Percentiles rank a stretch among this genome's conserved stretches.
Conservation (phyloP, 345 rosid species). For the Populus deltoides region DNA sequence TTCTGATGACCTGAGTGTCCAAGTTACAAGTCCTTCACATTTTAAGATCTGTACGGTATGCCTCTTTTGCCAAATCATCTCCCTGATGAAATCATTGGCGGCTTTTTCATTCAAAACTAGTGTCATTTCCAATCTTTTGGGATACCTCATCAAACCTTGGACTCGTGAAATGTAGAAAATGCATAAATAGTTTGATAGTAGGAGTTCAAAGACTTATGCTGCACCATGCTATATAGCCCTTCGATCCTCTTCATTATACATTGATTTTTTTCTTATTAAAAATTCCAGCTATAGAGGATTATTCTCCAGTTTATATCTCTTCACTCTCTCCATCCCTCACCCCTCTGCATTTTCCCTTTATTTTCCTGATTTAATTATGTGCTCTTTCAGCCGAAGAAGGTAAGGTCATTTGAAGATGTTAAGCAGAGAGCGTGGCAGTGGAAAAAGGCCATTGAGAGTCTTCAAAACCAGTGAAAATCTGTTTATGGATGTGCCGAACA, state of each 20-base stretch:
- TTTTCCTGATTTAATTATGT: conserved; percentile 15
- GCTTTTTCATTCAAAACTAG: not conserved
- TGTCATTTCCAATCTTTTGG: not conserved
- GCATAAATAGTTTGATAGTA: not conserved
- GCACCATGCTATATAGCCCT: not conserved
- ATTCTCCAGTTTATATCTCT: not conserved
- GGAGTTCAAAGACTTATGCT: not conserved
- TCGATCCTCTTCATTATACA: not conserved
- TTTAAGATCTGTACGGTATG: conserved; percentile 92
- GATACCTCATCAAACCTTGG: not conserved
- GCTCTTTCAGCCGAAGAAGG: conserved; percentile 84
- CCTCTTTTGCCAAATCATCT: not conserved
- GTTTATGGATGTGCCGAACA: conserved; percentile 13
- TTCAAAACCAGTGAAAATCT: conserved; percentile 65
- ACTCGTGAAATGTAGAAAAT: not conserved
- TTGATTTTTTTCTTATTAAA: not conserved
- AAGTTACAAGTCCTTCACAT: conserved; percentile 69
- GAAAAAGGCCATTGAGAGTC: conserved; percentile 92
- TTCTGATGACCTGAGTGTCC: conserved; percentile 76
- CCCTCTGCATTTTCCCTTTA: not conserved
- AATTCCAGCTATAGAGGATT: not conserved
- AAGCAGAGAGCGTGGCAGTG: conserved; percentile 92
- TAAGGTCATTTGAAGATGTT: conserved; percentile 79
- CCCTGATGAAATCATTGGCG: not conserved
- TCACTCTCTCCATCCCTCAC: not conserved